A percentile compares a stretch with the other conserved stretches of the same genome.
Evolutionary conservation across 768 basidiomycete genomes (phyloP).

Genomic region (Cystofilobasidium capitatum): DNA sequence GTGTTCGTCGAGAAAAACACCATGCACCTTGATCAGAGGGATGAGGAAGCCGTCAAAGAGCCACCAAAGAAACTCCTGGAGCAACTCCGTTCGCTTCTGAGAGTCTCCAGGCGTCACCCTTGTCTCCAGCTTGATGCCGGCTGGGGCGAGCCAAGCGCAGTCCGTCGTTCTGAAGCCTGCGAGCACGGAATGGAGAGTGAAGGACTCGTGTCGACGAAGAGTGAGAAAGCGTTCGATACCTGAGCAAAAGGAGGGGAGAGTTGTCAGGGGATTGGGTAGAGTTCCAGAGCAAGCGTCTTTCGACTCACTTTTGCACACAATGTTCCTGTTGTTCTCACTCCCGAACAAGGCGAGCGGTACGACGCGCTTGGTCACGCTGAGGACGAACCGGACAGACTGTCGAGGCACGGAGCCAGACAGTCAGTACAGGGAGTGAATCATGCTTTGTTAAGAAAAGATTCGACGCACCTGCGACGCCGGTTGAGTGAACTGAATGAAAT

Average conservation of each 20-base stretch:
- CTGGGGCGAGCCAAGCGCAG: conserved; percentile 62
- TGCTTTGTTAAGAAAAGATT: too few species aligned
- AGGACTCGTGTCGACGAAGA: conserved; percentile 67
- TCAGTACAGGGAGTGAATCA: conserved; percentile 32
- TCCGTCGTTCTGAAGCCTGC: conserved; percentile 65
- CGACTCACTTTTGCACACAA: conserved; percentile 52
- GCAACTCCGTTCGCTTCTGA: conserved; percentile 63
- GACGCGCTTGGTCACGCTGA: conserved; percentile 54
- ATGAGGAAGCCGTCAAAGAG: conserved; percentile 78
- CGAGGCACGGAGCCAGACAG: not conserved
- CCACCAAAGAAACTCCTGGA: conserved; percentile 90
- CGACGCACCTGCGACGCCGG: conserved; percentile 42
- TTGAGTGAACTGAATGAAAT: conserved; percentile 63
- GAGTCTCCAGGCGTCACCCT: conserved; percentile 56
- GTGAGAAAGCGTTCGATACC: conserved; percentile 66
- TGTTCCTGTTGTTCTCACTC: conserved; percentile 52
- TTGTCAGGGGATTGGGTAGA: conserved; percentile 30
- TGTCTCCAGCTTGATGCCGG: conserved; percentile 23
- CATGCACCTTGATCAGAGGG: conserved; percentile 61
- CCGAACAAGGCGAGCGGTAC: conserved; percentile 77
- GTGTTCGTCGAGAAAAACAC: too few species aligned
- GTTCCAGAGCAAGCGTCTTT: conserved; percentile 11
- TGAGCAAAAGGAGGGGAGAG: not conserved
- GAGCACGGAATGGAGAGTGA: conserved; percentile 63
- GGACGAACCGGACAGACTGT: conserved; percentile 63